Conservation (phyloP, 2,329 filamentous ascomycete species). For the Xylariomycetidae sp. region DNA sequence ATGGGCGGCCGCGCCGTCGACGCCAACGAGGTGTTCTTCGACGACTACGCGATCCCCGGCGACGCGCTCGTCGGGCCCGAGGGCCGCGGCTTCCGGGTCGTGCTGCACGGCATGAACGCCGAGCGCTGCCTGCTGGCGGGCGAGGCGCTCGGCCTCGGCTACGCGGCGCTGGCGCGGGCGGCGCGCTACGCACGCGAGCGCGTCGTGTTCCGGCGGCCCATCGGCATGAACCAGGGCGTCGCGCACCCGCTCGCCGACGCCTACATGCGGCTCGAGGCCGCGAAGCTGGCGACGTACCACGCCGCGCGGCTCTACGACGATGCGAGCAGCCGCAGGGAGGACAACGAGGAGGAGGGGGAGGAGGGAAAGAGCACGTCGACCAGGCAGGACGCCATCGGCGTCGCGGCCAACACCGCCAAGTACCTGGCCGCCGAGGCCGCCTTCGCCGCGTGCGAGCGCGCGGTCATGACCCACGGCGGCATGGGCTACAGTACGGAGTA, state of each 20-base stretch:
- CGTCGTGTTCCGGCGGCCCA: constrained; percentile 59
- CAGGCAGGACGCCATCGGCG: constrained; percentile 52
- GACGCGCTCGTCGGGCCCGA: constrained; percentile 66
- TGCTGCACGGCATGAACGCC: constrained; percentile 76
- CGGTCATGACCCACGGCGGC: constrained; percentile 54
- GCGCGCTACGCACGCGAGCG: constrained; percentile 62
- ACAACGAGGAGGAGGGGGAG: too few species aligned
- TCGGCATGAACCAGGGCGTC: constrained; percentile 63
- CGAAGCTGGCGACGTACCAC: constrained; percentile 62
- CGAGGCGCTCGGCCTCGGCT: constrained; percentile 75
- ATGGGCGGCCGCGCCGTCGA: constrained; percentile 82
- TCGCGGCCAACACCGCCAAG: constrained; percentile 66
- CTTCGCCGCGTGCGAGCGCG: constrained; percentile 57
- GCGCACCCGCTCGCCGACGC: constrained; percentile 62
- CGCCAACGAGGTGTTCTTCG: constrained; percentile 85
- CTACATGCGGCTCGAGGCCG: constrained; percentile 61
- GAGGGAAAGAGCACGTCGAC: too few species aligned
- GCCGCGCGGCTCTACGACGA: constrained; percentile 55
- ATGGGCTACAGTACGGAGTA: constrained; percentile 64
- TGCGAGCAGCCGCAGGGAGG: constrained; percentile 39
- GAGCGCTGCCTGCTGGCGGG: constrained; percentile 72
- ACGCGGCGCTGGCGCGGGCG: constrained; percentile 62
- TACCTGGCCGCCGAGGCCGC: constrained; percentile 64
- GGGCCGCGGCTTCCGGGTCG: constrained; percentile 72
- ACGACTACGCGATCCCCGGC: constrained; percentile 65